Conservation (phyloP, 2,329 filamentous ascomycete genomes). For the Fusarium longipes region DNA sequence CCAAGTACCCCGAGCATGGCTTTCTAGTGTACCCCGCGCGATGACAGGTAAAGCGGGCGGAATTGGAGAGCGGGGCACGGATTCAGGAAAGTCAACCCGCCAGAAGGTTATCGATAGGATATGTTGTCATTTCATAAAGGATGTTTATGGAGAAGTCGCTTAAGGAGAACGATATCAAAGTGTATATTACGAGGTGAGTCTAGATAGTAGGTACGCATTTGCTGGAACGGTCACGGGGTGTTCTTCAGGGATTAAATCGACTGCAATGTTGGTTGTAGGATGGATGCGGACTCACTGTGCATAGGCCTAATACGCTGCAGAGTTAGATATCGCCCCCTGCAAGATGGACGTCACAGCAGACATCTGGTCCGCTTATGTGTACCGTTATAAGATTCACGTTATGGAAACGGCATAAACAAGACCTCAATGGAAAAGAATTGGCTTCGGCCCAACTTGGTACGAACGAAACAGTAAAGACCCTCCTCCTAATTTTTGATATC, state of each 20-base stretch:
- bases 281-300: not conserved
- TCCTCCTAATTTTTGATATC: not conserved
- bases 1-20: conserved; percentile 18
- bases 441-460: not conserved
- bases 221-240: not conserved
- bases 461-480: not conserved
- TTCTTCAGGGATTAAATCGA: not conserved
- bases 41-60: conserved; percentile 1
- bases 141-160: not conserved
- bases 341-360: conserved; percentile 17
- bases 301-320: not conserved
- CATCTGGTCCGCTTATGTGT: conserved; percentile 17
- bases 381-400: not conserved
- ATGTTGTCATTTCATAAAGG: not conserved
- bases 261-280: conserved; percentile 16
- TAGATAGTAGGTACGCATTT: not conserved
- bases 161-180: not conserved
- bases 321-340: conserved; percentile 1
- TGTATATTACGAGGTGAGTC: not conserved
- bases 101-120: not conserved
- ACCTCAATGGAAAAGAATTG: not conserved
- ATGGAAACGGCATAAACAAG: too few relatives aligned
- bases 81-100: conserved; percentile 38
- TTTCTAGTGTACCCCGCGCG: conserved; percentile 26
- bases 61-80: conserved; percentile 12